Evolutionary conservation across 2,329 filamentous ascomycete species (phyloP).

Genomic region (Cladobotryum protrusum): DNA sequence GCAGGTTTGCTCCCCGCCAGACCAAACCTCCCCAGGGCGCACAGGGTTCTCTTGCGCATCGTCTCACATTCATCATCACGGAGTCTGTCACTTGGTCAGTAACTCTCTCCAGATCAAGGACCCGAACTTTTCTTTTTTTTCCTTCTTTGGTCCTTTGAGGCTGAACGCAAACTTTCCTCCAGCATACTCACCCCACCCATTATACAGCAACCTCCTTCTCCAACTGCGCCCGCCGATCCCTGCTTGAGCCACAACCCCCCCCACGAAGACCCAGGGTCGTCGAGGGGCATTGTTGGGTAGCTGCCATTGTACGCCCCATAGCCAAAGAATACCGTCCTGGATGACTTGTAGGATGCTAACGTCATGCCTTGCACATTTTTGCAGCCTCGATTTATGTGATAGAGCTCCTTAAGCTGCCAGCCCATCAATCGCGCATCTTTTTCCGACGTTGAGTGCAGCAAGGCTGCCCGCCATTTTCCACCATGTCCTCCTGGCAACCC

Average conservation of each 20-base stretch:
- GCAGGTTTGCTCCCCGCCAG: constrained; percentile 13
- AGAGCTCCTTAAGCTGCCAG: constrained; percentile 1
- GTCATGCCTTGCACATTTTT: background rate
- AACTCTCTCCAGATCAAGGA: too few species aligned
- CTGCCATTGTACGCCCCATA: constrained; percentile 6
- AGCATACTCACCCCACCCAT: background rate
- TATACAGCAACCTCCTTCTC: background rate
- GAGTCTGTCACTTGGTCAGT: constrained; percentile 2
- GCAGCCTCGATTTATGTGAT: constrained; percentile 6
- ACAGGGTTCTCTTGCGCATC: constrained; percentile 13
- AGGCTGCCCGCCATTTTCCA: constrained; percentile 21
- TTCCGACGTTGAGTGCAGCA: constrained; percentile 15
- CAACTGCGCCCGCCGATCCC: background rate
- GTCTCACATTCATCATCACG: constrained; percentile 7
- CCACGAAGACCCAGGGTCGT: background rate
- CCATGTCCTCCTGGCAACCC: constrained; percentile 84
- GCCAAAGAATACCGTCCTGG: background rate
- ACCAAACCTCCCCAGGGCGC: constrained; percentile 12
- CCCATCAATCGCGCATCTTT: constrained; percentile 6
- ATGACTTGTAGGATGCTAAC: constrained; percentile 4
- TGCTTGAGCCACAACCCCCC: background rate
- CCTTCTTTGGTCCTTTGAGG: background rate
- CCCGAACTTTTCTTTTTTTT: background rate
- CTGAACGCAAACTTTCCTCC: background rate
- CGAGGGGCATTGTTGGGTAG: background rate